A percentile compares a stretch with the other conserved stretches of the same genome.
Evolutionary conservation across 2,329 filamentous ascomycete species (phyloP).

Genomic region (Apiospora phragmitis): DNA sequence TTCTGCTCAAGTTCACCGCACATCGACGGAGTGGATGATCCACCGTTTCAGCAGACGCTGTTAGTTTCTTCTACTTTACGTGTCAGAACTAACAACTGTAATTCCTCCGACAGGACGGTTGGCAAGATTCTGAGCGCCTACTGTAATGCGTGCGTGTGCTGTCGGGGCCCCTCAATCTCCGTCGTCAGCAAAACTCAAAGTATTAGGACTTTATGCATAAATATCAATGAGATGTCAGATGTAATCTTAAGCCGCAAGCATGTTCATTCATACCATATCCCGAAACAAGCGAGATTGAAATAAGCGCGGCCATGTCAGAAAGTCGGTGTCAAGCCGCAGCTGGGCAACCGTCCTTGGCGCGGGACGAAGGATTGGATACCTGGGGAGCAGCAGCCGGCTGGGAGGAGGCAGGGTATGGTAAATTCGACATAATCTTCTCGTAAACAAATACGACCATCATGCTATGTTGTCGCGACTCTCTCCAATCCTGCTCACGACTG

Average conservation of each 20-base stretch:
- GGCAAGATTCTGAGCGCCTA: neutral
- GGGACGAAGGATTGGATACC: neutral
- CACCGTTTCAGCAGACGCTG: neutral
- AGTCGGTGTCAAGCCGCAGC: neutral
- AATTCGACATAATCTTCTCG: neutral
- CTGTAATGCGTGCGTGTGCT: neutral
- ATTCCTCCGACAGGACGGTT: neutral
- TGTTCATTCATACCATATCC: neutral
- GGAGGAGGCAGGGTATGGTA: neutral
- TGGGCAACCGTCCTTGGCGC: neutral
- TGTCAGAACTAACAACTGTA: neutral
- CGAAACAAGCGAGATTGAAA: conserved; percentile 2
- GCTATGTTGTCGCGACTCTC: neutral
- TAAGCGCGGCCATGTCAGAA: neutral
- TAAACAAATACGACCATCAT: neutral
- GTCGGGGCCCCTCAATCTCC: neutral
- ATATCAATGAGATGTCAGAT: neutral
- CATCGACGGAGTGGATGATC: neutral
- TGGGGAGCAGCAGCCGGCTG: neutral
- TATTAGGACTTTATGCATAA: neutral
- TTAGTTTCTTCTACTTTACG: neutral
- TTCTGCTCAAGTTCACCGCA: neutral
- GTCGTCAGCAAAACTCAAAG: neutral
- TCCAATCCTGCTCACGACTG: neutral
- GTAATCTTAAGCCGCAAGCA: neutral